These are phyloP conservation scores for Pseudogymnoascus sp. DNA, from an alignment of 2,329 filamentous ascomycete species.

Conservation along the genomic window DNA sequence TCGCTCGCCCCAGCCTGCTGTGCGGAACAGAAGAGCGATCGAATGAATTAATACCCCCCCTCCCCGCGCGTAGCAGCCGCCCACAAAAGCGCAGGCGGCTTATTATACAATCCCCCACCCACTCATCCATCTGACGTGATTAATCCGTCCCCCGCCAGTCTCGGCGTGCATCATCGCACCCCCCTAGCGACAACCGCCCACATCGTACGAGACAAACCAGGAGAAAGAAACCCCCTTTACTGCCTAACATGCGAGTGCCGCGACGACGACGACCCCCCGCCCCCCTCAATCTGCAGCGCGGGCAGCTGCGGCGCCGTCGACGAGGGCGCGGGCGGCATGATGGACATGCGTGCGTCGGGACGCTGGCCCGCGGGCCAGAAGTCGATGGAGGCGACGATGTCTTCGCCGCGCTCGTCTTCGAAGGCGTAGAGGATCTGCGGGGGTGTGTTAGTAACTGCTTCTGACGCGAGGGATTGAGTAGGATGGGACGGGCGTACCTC, in stretches of 20 bases:
- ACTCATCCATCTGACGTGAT: not conserved
- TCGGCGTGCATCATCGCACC: not conserved
- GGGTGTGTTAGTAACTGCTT: constrained; percentile 18
- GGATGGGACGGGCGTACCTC: constrained; percentile 56
- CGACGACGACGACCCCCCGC: too few relatives aligned
- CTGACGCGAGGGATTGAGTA: constrained; percentile 5
- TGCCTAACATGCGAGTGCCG: not conserved
- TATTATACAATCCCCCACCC: not conserved
- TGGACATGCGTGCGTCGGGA: constrained; percentile 18
- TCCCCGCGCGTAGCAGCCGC: not conserved
- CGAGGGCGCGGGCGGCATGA: not conserved
- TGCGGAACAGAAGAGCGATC: not conserved
- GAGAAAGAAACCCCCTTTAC: not conserved
- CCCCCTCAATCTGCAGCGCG: not conserved
- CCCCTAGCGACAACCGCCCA: too few relatives aligned
- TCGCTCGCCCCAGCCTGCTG: not conserved
- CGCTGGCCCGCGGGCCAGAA: constrained; percentile 58
- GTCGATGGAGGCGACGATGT: constrained; percentile 89
- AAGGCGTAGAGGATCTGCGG: constrained; percentile 90
- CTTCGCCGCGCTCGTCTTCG: constrained; percentile 88
- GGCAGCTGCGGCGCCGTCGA: not conserved
- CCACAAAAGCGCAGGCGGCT: not conserved
- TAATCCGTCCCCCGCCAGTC: not conserved
- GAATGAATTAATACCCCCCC: not conserved
- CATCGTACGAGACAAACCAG: too few relatives aligned